Evolutionary conservation across 164 flowering plant genomes (phyloP).

Genomic region (Umbilicus rupestris): DNA sequence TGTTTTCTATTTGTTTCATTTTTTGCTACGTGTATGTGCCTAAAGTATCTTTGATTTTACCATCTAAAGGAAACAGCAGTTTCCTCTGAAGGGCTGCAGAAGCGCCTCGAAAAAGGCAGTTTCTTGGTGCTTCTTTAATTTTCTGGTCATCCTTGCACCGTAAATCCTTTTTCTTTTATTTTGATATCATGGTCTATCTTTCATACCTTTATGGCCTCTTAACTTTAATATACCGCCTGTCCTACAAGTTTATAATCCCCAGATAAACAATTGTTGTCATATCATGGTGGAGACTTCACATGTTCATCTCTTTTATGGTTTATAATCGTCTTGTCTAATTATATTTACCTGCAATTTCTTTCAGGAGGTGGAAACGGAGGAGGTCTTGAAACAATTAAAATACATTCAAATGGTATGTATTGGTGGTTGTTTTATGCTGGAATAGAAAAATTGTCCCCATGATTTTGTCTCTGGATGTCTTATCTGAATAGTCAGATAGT

Average conservation of each 20-base stretch:
- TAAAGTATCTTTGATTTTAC: not conserved
- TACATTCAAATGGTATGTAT: conserved; percentile 55
- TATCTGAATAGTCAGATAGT: not conserved
- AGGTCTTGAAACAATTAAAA: conserved; percentile 61
- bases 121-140: not conserved
- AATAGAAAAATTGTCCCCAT: too few relatives aligned
- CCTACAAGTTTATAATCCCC: not conserved
- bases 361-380: conserved; percentile 66
- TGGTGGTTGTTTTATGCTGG: not conserved
- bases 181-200: not conserved
- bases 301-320: not conserved
- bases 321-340: not conserved
- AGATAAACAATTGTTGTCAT: not conserved
- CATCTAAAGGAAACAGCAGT: not conserved
- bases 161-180: not conserved
- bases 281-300: not conserved
- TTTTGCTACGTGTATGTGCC: not conserved
- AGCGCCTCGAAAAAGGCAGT: not conserved
- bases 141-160: not conserved
- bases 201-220: not conserved
- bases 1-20: not conserved
- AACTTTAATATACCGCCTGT: not conserved
- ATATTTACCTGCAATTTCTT: conserved; percentile 1
- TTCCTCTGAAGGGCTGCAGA: too few relatives aligned
- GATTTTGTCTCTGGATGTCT: not conserved